Conservation (phyloP, 2,329 filamentous ascomycete genomes). For the Fusarium tricinctum region DNA sequence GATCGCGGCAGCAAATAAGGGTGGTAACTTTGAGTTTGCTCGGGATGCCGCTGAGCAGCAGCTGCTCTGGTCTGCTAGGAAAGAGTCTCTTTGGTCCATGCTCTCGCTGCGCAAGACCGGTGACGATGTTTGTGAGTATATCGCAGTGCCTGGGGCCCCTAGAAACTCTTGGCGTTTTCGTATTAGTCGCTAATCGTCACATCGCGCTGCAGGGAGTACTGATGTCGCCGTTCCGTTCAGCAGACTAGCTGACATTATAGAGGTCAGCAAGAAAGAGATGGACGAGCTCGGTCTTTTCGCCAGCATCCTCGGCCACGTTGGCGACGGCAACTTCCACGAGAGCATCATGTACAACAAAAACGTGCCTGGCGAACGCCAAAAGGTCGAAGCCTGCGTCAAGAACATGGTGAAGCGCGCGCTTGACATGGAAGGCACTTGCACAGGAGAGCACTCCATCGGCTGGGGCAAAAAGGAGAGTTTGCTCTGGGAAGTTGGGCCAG, state of each 20-base stretch:
- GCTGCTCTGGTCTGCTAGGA: conserved; percentile 83
- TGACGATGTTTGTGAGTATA: conserved; percentile 74
- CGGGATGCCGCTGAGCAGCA: conserved; percentile 78
- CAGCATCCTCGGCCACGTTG: conserved; percentile 89
- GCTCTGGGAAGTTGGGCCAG: conserved; percentile 81
- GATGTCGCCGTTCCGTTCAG: conserved; percentile 88
- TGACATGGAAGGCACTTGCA: conserved; percentile 95
- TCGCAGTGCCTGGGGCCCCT: neutral
- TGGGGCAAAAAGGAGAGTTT: conserved; percentile 88
- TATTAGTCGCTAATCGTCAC: neutral
- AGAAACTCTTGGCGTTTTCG: neutral
- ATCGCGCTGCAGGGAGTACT: conserved; percentile 71
- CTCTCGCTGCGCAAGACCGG: conserved; percentile 75
- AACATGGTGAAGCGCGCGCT: conserved; percentile 92
- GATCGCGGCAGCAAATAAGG: conserved; percentile 75
- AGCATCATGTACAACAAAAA: conserved; percentile 88
- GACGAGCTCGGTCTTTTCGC: conserved; percentile 88
- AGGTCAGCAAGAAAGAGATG: conserved; percentile 90
- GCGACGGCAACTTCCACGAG: conserved; percentile 95
- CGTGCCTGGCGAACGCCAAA: conserved; percentile 76
- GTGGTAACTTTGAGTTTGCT: conserved; percentile 81
- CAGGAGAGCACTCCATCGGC: conserved; percentile 88
- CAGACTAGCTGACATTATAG: conserved; percentile 79
- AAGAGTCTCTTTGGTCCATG: conserved; percentile 88
- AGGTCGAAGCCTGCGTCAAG: conserved; percentile 85